Evolutionary conservation across 2,329 filamentous ascomycete species (phyloP).

Genomic region (Podosphaera fusca): DNA sequence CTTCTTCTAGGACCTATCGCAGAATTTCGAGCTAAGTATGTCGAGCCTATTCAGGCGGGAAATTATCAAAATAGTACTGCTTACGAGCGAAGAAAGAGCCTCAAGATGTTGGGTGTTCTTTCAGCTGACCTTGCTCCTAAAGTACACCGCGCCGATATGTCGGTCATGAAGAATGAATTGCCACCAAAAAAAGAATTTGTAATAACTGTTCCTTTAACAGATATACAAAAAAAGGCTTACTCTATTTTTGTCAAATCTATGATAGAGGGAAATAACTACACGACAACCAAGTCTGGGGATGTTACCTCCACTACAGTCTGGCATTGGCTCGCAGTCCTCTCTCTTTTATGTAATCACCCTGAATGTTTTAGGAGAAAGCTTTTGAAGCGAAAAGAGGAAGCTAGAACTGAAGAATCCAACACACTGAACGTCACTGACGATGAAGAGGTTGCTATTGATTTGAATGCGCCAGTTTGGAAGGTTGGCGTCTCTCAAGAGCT

Average conservation of each 20-base stretch:
- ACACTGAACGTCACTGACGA: slow-evolving; percentile 3
- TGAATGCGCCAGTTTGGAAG: slow-evolving; percentile 12
- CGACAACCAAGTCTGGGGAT: slow-evolving; percentile 14
- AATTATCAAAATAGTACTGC: slow-evolving; percentile 39
- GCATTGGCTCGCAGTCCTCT: slow-evolving; percentile 28
- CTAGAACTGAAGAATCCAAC: slow-evolving; percentile 5
- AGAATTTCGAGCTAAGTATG: slow-evolving; percentile 51
- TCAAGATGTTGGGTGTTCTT: slow-evolving; percentile 46
- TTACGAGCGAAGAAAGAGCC: slow-evolving; percentile 30
- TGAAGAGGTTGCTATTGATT: slow-evolving; percentile 5
- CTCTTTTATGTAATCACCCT: slow-evolving; percentile 35
- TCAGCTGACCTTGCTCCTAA: slow-evolving; percentile 54
- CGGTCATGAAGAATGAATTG: slow-evolving; percentile 39
- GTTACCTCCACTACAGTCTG: slow-evolving; percentile 24
- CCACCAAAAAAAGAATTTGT: slow-evolving; percentile 65
- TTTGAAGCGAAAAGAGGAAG: slow-evolving; percentile 16
- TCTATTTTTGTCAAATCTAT: slow-evolving; percentile 23
- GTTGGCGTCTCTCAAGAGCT: slow-evolving; percentile 10
- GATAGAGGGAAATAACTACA: slow-evolving; percentile 4
- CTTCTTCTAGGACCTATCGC: slow-evolving; percentile 24
- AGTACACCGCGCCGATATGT: slow-evolving; percentile 51
- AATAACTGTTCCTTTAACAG: slow-evolving; percentile 46
- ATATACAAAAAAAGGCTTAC: slow-evolving; percentile 42
- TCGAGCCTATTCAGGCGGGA: slow-evolving; percentile 49
- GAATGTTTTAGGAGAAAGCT: slow-evolving; percentile 22